A percentile compares a stretch with the other conserved stretches of the same genome.
Evolutionary conservation across 1,284 basidiomycete species (phyloP).

Genomic region (Cryptococcus jaspeensis): DNA sequence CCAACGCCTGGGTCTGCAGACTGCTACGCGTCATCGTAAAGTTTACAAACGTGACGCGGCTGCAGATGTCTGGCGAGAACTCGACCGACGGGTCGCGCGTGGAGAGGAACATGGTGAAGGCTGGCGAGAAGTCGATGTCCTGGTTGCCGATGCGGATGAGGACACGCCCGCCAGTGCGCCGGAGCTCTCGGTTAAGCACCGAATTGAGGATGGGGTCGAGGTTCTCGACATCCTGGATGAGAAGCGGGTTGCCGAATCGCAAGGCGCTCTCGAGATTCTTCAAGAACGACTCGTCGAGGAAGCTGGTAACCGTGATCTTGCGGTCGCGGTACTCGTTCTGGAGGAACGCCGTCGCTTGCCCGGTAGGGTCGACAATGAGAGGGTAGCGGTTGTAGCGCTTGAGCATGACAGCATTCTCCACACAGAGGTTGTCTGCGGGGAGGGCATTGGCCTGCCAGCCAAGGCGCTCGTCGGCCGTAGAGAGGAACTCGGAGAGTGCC

Average conservation of each 20-base stretch:
- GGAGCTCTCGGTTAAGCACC: slow-evolving; percentile 94
- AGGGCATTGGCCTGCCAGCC: slow-evolving; percentile 94
- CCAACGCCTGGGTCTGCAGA: slow-evolving; percentile 95
- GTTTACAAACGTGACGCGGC: slow-evolving; percentile 98
- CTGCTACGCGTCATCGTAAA: slow-evolving; percentile 99
- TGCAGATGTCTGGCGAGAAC: slow-evolving; percentile 98
- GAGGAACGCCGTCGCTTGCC: slow-evolving; percentile 94
- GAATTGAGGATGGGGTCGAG: slow-evolving; percentile 98
- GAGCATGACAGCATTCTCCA: slow-evolving; percentile 99
- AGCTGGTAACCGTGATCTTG: slow-evolving; percentile 97
- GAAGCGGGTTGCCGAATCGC: slow-evolving; percentile 94
- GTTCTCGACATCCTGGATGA: slow-evolving; percentile 97
- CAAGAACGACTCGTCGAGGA: slow-evolving; percentile 97
- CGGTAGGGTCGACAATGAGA: slow-evolving; percentile 96
- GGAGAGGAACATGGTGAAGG: slow-evolving; percentile 98
- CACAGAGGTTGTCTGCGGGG: slow-evolving; percentile 91
- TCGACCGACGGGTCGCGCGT: slow-evolving; percentile 96
- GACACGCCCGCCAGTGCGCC: slow-evolving; percentile 92
- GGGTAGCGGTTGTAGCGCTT: slow-evolving; percentile 98
- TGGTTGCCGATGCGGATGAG: slow-evolving; percentile 97
- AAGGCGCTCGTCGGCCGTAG: slow-evolving; percentile 93
- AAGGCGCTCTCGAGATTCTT: slow-evolving; percentile 98
- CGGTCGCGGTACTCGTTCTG: slow-evolving; percentile 92
- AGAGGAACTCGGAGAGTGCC: slow-evolving; percentile 91
- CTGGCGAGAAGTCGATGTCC: slow-evolving; percentile 98